Evolutionary conservation across 495 filamentous ascomycete genomes (phyloP).

Genomic region (Penicillium samsonianum): DNA sequence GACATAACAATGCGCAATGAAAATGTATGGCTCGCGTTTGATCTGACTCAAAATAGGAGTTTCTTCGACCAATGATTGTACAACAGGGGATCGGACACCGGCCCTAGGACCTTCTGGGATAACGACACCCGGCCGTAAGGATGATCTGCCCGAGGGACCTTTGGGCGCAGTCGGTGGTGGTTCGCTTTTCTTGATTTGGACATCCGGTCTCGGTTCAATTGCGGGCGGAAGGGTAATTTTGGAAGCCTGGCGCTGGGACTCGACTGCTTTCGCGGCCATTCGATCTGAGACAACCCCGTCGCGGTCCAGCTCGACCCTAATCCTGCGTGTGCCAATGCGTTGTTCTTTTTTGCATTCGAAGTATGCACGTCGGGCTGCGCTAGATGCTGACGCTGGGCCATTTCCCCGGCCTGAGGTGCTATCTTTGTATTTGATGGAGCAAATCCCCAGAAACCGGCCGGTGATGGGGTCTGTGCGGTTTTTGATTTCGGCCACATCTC

Average conservation of each 20-base stretch:
- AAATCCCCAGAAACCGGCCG: constrained; percentile 89
- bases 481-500: constrained; percentile 83
- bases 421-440: constrained; percentile 85
- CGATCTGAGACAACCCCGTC: constrained; percentile 78
- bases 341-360: constrained; percentile 62
- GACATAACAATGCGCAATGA: constrained; percentile 80
- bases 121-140: constrained; percentile 34
- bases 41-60: constrained; percentile 65
- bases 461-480: constrained; percentile 92
- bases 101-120: constrained; percentile 53
- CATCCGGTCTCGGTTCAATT: constrained; percentile 32
- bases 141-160: constrained; percentile 73
- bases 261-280: constrained; percentile 69
- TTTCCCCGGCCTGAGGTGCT: constrained; percentile 53
- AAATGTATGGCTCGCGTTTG: constrained; percentile 86
- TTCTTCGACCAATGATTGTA: constrained; percentile 56
- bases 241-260: constrained; percentile 59
- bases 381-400: constrained; percentile 61
- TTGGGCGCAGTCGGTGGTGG: constrained; percentile 82
- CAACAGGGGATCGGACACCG: constrained; percentile 42
- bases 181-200: constrained; percentile 48
- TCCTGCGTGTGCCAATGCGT: constrained; percentile 68
- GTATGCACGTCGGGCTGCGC: constrained; percentile 73
- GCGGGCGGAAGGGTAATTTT: constrained; percentile 22
- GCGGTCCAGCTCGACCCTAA: constrained; percentile 84